Base-by-base conservation (phyloP, 768 basidiomycete species). In the Phanerochaete carnosa region DNA sequence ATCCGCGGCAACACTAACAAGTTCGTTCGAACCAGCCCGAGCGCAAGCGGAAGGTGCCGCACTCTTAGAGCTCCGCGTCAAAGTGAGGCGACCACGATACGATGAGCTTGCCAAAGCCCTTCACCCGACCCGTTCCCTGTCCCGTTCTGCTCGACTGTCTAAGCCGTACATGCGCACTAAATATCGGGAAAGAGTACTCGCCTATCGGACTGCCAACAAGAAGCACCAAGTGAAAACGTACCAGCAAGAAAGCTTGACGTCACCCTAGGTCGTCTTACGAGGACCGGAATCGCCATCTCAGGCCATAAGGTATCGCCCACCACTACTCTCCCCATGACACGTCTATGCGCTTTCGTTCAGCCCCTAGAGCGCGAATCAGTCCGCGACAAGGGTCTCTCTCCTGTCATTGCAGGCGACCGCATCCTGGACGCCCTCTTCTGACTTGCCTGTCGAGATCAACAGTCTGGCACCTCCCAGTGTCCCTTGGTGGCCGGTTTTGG, bases 201-300 rank as follows among this genome's bases (percentile, higher is more conserved):
- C 33, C 15, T 7, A 35, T 35, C 33, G 15, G 51, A 47, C 57
- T 35, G 33, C 8, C 8, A 7, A 35, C 8, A 7, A 7, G n/a
- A 43, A 19, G 39, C 39, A 19, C 57, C 64, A 63, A 64, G 69
- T 69, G 70, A 60, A 68, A 71, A 70, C 70, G 67, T 49, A 43
- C 54, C 64, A 62, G 70, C 71, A 69, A 64, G 54, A 67, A 68
- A 72, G 50, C 66, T 62, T 66, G 64, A 61, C 60, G 58, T 32
- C 53, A 22, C 33, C 26, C 39, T 58, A 32, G 25, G 39, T 47
- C 53, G 37, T 49, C 25, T 15, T 59, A 50, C 35, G 54, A n/a
- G 16, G 9, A 25, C 22, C 25, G 12, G 25, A 35, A 19, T 47
- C 30, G n/a, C n/a, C n/a, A n/a, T n/a, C n/a, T n/a, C n/a, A n/a